A percentile compares a stretch with the other conserved stretches of the same genome.
phyloP scores from a whole-genome alignment of 2,329 filamentous ascomycete genomes.

The Tolypocladium nubicola region DNA sequence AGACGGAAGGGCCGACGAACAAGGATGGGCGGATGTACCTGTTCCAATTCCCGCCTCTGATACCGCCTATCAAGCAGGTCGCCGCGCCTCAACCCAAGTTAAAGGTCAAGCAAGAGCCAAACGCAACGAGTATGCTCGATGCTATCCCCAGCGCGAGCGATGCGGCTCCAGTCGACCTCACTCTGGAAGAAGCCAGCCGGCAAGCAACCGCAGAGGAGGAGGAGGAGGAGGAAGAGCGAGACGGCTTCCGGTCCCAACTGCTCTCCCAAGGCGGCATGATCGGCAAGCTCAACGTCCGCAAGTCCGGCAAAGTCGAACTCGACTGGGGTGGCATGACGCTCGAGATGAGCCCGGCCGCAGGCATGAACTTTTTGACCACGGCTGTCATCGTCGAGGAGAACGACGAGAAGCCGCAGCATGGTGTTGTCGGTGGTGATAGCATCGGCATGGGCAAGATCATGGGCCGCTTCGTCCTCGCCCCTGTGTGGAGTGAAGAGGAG shows the following conservation, averaged over 20 bases:
- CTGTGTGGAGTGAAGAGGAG: slow-evolving; percentile 46
- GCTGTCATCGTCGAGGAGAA: slow-evolving; percentile 49
- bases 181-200: slow-evolving; percentile 14
- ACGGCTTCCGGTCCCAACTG: slow-evolving; percentile 26
- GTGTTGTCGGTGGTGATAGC: slow-evolving; percentile 35
- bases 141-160: neutral
- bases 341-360: slow-evolving; percentile 39
- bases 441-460: slow-evolving; percentile 54
- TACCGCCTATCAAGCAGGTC: slow-evolving; percentile 39
- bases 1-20: slow-evolving; percentile 18
- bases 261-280: slow-evolving; percentile 45
- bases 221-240: slow-evolving; percentile 19
- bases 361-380: slow-evolving; percentile 45
- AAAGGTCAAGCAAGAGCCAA: slow-evolving; percentile 32
- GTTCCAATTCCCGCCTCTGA: slow-evolving; percentile 53
- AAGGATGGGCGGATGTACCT: slow-evolving; percentile 50
- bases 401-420: slow-evolving; percentile 37
- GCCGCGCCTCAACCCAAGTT: slow-evolving; percentile 11
- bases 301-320: slow-evolving; percentile 51
- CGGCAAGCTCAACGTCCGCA: slow-evolving; percentile 48
- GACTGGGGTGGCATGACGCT: slow-evolving; percentile 51
- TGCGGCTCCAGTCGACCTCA: slow-evolving; percentile 30
- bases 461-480: slow-evolving; percentile 50
- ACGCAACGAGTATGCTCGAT: slow-evolving; percentile 27
- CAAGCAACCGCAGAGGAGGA: slow-evolving; percentile 12